These are phyloP conservation scores for Globisporangium megalacanthum DNA, from an alignment of 352 stramenopile species.

Conservation along the genomic window DNA sequence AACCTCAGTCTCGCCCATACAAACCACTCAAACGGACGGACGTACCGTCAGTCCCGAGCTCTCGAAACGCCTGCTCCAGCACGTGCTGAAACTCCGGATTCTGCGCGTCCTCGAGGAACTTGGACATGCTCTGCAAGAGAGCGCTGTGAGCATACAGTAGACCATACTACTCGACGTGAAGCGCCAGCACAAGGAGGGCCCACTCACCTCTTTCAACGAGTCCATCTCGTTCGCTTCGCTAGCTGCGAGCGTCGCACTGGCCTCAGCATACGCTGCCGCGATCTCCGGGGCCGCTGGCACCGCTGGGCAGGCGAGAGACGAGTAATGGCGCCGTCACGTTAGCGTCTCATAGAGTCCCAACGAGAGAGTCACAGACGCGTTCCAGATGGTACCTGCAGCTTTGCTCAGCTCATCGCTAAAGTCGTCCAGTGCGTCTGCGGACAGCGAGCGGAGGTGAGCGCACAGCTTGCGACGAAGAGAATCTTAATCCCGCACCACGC, in stretches of 20 bases:
- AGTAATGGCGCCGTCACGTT: neutral
- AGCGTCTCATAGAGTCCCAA: neutral
- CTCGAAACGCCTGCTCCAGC: constrained; percentile 83
- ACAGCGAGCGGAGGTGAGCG: neutral
- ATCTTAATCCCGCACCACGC: neutral
- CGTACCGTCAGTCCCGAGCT: constrained; percentile 63
- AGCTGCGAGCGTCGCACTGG: constrained; percentile 35
- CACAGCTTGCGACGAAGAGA: neutral
- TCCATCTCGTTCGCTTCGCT: constrained; percentile 55
- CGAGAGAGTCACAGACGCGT: no score
- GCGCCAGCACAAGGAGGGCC: no score
- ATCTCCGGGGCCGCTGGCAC: constrained; percentile 24
- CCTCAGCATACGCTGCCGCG: constrained; percentile 36
- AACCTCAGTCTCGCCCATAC: no score
- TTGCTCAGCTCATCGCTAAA: constrained; percentile 67
- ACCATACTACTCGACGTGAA: no score
- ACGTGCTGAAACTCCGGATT: constrained; percentile 85
- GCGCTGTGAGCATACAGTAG: neutral
- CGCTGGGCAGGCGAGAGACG: neutral
- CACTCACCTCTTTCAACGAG: constrained; percentile 49
- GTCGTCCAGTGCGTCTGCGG: constrained; percentile 74
- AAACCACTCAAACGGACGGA: no score
- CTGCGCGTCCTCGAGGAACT: constrained; percentile 82
- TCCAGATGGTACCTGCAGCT: neutral
- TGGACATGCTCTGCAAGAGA: constrained; percentile 61